Evolutionary conservation across 208 protist species (phyloP), one percentile per base, ranked within the genome.

Genomic region (Trypanosoma congolense): DNA sequence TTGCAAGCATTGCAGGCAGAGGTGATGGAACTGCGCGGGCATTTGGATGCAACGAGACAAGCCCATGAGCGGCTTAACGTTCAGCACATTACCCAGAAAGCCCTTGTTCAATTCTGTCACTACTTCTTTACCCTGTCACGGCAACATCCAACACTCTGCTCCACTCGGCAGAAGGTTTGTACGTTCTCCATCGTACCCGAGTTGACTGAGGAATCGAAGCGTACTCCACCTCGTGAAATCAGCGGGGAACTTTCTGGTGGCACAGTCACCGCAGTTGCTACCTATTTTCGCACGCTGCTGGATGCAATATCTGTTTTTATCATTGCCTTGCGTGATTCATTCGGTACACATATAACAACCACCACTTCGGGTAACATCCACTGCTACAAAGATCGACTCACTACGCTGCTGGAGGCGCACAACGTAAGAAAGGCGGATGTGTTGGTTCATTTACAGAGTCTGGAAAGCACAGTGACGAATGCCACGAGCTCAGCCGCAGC

Each of bases 51-150:
- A 0, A 58, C 61, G 16, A 73, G 73, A 0, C 48, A 56, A 3
- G 41, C 60, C 29, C 70, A 71, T 43, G 80, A 87, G 48, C 30
- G 45, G 2, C 70, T 87, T 14, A 69, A 80, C 59, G 66, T 67
- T 3, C 62, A 78, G 30, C 67, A 62, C 31, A 48, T 58, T n/a
- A 49, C 47, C 18, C 64, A 83, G 35, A 55, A 64, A 10, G 70
- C 83, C 24, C 19, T 86, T 18, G 70, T 57, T n/a, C 53, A 77
- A 52, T 86, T 91, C 47, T 90, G 77, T 52, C 66, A 66, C n/a
- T 69, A 74, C 45, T 87, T 85, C 46, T 62, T 73, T 41, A 36
- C 47, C 4, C 47, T 56, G 24, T 55, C 58, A n/a, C 53, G 47
- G 33, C 46, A 38, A 56, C 36, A 31, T n/a, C 28, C 42, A 46